Base-by-base conservation (phyloP, 352 stramenopile species). In the Globisporangium cylindrosporum region DNA sequence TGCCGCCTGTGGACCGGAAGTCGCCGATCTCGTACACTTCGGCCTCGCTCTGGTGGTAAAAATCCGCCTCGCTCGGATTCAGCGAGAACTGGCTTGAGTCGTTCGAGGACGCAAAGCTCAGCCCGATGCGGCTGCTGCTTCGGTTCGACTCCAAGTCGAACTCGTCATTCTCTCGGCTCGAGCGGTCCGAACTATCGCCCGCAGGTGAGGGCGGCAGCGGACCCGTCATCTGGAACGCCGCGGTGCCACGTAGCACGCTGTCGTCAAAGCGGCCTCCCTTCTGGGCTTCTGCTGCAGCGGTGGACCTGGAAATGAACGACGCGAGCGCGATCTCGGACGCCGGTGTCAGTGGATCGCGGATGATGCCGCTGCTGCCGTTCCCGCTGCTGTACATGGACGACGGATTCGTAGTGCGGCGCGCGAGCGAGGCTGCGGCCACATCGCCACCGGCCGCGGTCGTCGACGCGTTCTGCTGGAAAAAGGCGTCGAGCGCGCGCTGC, bases 401-500 rank as follows among this genome's bases (percentile, higher is more conserved):
- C 8, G 65, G 55, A 10, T 48, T 61, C 54, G 25, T 18, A 20
- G 55, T 61, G 27, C 34, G 55, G 20, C 55, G 55, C 55, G 15
- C 25, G 55, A 46, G 29, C 46, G 60, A 55, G 5, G 32, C 3
- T 64, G 48, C 38, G 46, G 32, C 29, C 54, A 27, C 25, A 18
- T 43, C 24, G 43, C 41, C 14, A 25, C 38, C 8, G 43, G 57
- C 69, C 1, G 67, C 68, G 18, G 68, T 67, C 15, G 80, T 71
- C 5, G 76, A 82, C 59, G 80, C 74, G 8, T 82, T 88, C 59
- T 75, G 76, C 4, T 73, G 67, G 62, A 88, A 88, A 66, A 86
- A 84, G 29, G 77, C 78, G 56, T 91, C 78, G 64, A 89, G 32
- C 20, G 77, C 67, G 14, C 79, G 76, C 60, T 82, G 79, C 59